These are phyloP conservation scores for Speleostelium caveatum DNA, from an alignment of 78 protist species.

Conservation along the genomic window DNA sequence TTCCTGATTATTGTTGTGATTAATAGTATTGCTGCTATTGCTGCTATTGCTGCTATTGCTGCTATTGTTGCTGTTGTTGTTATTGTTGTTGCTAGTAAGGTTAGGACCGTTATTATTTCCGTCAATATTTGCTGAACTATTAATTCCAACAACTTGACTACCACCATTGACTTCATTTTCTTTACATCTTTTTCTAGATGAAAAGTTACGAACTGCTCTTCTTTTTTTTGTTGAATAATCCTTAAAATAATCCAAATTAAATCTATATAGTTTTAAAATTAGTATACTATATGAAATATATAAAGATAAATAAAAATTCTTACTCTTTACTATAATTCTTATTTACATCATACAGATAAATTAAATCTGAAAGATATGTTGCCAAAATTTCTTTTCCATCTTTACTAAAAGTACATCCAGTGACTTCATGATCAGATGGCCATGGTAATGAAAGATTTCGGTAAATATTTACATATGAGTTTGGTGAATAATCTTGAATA, in stretches of 20 bases:
- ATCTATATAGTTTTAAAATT: not conserved
- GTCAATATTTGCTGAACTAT: not conserved
- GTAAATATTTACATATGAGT: conserved; percentile 71
- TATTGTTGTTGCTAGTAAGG: not conserved
- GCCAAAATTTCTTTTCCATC: conserved; percentile 67
- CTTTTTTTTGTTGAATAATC: conserved; percentile 39
- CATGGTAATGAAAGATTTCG: conserved; percentile 41
- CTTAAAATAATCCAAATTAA: conserved; percentile 54
- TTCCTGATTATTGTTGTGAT: not conserved
- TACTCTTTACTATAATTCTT: conserved; percentile 59
- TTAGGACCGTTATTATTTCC: not conserved
- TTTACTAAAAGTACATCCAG: conserved; percentile 50
- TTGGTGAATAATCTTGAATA: conserved; percentile 29
- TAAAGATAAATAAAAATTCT: not conserved
- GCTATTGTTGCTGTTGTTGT: not conserved
- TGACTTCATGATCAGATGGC: conserved; percentile 41
- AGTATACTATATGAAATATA: not conserved
- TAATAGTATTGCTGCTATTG: not conserved
- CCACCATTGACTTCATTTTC: not conserved
- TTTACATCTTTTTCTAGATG: not conserved
- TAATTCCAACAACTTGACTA: not conserved
- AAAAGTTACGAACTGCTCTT: conserved; percentile 16
- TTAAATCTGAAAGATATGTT: conserved; percentile 40
- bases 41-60: not conserved
- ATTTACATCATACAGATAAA: conserved; percentile 67